Conservation (phyloP, 805 yeast genomes). For the Torulaspora franciscae region DNA sequence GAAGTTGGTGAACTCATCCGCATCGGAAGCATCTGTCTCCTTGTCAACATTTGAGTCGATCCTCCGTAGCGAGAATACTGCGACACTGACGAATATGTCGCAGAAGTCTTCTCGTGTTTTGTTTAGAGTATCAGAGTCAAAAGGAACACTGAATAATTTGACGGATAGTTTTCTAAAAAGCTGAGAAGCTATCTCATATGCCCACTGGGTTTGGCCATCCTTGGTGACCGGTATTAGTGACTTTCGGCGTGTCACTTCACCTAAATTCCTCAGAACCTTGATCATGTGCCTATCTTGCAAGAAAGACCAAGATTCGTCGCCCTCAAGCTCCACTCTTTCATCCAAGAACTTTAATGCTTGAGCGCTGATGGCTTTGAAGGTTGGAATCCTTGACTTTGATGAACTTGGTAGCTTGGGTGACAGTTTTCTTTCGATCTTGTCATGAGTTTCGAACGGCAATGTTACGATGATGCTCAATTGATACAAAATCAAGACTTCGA, state of each 20-base stretch:
- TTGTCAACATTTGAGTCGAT: slow-evolving; percentile 27
- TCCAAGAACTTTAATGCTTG: slow-evolving; percentile 42
- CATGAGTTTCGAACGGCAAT: slow-evolving; percentile 59
- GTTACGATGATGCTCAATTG: slow-evolving; percentile 51
- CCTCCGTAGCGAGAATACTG: slow-evolving; percentile 28
- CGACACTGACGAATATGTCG: slow-evolving; percentile 32
- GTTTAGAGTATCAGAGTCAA: slow-evolving; percentile 4
- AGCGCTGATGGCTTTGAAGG: slow-evolving; percentile 58
- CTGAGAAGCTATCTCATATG: slow-evolving; percentile 53
- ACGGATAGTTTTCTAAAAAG: slow-evolving; percentile 38
- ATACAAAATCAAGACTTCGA: slow-evolving; percentile 45
- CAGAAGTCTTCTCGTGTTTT: slow-evolving; percentile 14
- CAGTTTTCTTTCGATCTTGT: slow-evolving; percentile 52
- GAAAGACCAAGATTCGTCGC: slow-evolving; percentile 34
- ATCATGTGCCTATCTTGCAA: slow-evolving; percentile 43
- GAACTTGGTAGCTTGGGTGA: slow-evolving; percentile 36
- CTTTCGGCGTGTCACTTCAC: slow-evolving; percentile 48
- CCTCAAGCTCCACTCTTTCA: slow-evolving; percentile 33
- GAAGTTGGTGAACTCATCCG: slow-evolving; percentile 41
- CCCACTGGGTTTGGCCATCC: slow-evolving; percentile 24
- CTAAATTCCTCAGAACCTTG: slow-evolving; percentile 45
- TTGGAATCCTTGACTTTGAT: slow-evolving; percentile 45
- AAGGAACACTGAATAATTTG: slow-evolving; percentile 16
- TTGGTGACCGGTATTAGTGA: slow-evolving; percentile 31
- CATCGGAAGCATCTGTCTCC: slow-evolving; percentile 43